Evolutionary conservation across 2,329 filamentous ascomycete genomes (phyloP), one percentile per base, ranked within the genome.

Genomic region (Zymoseptoria crescenta): DNA sequence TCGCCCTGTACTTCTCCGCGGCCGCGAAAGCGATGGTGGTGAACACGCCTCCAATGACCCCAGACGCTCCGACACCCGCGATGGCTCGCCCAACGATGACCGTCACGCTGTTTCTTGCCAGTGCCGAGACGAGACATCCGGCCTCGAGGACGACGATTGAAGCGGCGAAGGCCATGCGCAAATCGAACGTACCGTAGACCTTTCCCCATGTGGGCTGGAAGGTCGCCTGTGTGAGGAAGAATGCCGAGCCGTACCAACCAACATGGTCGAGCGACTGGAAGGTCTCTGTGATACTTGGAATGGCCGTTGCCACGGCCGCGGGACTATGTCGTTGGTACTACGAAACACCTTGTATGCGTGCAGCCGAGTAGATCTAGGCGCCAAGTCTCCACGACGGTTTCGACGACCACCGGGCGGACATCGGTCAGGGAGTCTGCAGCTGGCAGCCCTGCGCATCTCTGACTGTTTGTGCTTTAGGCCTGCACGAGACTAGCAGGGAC

Each of bases 61-160:
- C 76, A 10, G 73, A 75, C 27, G 76, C 78, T 2, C 80, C 80
- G 9, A 79, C 69, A 5, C 81, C 81, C 59, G 83, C 79, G 10
- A 83, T 64, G 0, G 78, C 75, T 16, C 81, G 73, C 2, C 81
- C 81, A 2, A 74, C 74, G 49, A 84, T 80, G 49, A 84, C 70
- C 73, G 79, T 79, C 1, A 70, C 61, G 64, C 81, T 81, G 58
- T 72, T 74, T 2, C 71, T 65, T 2, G 80, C 77, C 2, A 74
- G 69, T 1, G 77, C 81, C 61, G 80, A 82, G 0, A 83, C 60
- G 13, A 81, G 74, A 1, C 76, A 80, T 10, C 79, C 77, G 5
- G 78, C 30, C 57, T 78, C 74, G 61, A 79, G 79, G 35, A 79
- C 65, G 3, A 66, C 60, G 8, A 78, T 67, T 0, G 74, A 70